A percentile compares a stretch with the other conserved stretches of the same genome.
These are phyloP conservation scores for Hortaea sp. DNA, from an alignment of 2,329 filamentous ascomycete species.

Conservation along the genomic window DNA sequence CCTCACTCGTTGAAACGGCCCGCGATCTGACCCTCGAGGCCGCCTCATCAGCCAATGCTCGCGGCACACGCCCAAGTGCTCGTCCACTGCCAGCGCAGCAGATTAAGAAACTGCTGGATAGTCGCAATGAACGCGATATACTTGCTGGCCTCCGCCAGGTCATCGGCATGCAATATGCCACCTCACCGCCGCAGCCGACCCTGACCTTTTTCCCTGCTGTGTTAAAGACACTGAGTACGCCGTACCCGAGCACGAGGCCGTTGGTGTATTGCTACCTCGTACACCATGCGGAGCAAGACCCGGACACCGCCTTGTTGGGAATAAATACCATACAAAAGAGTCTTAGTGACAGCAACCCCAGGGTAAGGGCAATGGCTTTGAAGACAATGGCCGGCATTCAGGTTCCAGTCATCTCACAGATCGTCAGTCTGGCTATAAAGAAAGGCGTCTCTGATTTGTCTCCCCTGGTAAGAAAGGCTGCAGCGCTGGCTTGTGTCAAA, in stretches of 20 bases:
- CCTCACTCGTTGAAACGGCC: conserved; percentile 87
- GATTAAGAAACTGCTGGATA: conserved; percentile 91
- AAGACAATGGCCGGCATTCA: conserved; percentile 95
- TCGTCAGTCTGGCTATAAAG: conserved; percentile 91
- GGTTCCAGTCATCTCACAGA: conserved; percentile 97
- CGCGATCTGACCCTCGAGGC: conserved; percentile 96
- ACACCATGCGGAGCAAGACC: conserved; percentile 91
- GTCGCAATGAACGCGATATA: conserved; percentile 83
- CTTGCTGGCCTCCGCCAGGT: conserved; percentile 84
- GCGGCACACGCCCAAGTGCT: conserved; percentile 36
- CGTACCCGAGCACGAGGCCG: conserved; percentile 92
- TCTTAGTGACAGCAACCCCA: conserved; percentile 81
- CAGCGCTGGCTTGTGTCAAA: conserved; percentile 88
- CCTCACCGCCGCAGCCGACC: conserved; percentile 68
- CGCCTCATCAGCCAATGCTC: conserved; percentile 68
- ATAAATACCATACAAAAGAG: conserved; percentile 99
- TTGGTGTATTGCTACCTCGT: conserved; percentile 97
- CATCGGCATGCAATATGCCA: conserved; percentile 90
- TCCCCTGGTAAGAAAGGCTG: conserved; percentile 82
- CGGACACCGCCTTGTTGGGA: conserved; percentile 85
- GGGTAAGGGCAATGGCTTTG: conserved; percentile 81
- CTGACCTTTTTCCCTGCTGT: conserved; percentile 93
- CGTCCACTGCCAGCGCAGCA: conserved; percentile 66
- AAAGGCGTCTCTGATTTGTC: conserved; percentile 91
- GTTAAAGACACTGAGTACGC: conserved; percentile 93